These are phyloP conservation scores for Geosmithia morbida DNA, from an alignment of 2,329 filamentous ascomycete genomes.

Conservation along the genomic window DNA sequence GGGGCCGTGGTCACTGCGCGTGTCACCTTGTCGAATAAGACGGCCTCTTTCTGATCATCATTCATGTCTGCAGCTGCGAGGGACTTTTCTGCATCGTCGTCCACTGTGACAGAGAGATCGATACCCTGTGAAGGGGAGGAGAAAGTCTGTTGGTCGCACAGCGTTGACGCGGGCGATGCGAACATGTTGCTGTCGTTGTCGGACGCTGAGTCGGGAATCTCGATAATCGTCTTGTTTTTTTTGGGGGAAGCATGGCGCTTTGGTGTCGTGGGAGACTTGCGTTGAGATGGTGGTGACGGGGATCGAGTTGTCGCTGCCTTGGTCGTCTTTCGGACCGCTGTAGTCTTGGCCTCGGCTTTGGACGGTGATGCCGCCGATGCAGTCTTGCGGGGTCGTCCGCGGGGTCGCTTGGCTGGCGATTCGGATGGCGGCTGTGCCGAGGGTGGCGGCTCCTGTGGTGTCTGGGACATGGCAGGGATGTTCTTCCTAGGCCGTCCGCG, in stretches of 20 bases:
- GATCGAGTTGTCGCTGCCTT: background rate
- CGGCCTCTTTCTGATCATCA: slow-evolving; percentile 17
- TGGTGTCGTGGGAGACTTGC: background rate
- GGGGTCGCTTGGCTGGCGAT: background rate
- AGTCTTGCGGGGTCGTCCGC: background rate
- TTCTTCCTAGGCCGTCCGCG: slow-evolving; percentile 7
- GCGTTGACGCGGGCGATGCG: slow-evolving; percentile 2
- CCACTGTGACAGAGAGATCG: slow-evolving; percentile 27
- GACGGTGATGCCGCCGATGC: background rate
- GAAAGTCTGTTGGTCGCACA: background rate
- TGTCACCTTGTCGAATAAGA: slow-evolving; percentile 37
- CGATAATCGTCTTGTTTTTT: slow-evolving; percentile 13
- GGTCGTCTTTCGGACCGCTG: background rate
- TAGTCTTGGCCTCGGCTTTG: background rate
- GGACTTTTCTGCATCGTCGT: slow-evolving; percentile 30
- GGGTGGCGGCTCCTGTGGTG: background rate
- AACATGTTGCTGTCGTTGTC: slow-evolving; percentile 14
- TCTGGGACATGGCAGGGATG: background rate
- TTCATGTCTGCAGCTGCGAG: slow-evolving; percentile 20
- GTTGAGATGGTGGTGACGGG: background rate
- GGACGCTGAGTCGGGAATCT: slow-evolving; percentile 37
- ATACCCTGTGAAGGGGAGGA: slow-evolving; percentile 15
- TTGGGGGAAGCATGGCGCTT: slow-evolving; percentile 1
- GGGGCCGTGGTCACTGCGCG: slow-evolving; percentile 37
- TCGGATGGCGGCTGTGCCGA: background rate